Percentiles rank a stretch among this genome's conserved stretches.
Evolutionary conservation across 352 stramenopile species (phyloP).

Genomic region (Phytophthora kernoviae): DNA sequence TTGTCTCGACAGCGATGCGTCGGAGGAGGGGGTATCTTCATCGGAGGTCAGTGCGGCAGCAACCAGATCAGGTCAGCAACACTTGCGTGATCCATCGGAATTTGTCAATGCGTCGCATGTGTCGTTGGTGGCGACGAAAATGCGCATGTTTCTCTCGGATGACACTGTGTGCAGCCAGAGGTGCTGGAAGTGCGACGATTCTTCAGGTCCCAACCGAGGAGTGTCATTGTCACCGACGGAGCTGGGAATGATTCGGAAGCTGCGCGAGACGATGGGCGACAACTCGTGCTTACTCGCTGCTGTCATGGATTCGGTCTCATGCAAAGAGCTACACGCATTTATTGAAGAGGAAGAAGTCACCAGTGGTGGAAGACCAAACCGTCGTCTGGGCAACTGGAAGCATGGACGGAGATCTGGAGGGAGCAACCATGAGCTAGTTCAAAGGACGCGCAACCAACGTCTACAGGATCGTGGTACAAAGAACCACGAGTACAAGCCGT

Average conservation of each 20-base stretch:
- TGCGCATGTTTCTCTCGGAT: constrained; percentile 42
- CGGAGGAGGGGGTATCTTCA: not conserved
- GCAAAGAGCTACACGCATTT: constrained; percentile 47
- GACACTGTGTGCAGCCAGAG: constrained; percentile 32
- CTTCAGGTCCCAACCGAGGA: not conserved
- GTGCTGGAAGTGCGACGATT: constrained; percentile 40
- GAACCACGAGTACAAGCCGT: constrained; percentile 79
- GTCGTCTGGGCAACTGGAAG: constrained; percentile 47
- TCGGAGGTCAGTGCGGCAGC: not conserved
- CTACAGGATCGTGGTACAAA: constrained; percentile 56
- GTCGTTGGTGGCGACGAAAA: constrained; percentile 42
- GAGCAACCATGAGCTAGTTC: constrained; percentile 61
- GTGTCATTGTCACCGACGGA: constrained; percentile 29
- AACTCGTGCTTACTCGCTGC: constrained; percentile 69
- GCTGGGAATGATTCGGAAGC: constrained; percentile 58
- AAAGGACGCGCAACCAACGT: constrained; percentile 67
- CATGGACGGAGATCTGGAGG: constrained; percentile 33
- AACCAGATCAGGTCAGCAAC: constrained; percentile 1
- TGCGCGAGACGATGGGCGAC: constrained; percentile 58
- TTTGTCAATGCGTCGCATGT: constrained; percentile 59
- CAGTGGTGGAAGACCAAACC: constrained; percentile 6
- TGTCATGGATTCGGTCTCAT: constrained; percentile 49
- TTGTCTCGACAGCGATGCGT: constrained; percentile 10
- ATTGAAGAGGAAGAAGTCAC: constrained; percentile 34
- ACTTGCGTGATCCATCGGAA: constrained; percentile 42